Percentiles rank a stretch among this genome's conserved stretches.
phyloP scores from a whole-genome alignment of 139 green algal genomes.

The Tetradesmus lagerheimii region DNA sequence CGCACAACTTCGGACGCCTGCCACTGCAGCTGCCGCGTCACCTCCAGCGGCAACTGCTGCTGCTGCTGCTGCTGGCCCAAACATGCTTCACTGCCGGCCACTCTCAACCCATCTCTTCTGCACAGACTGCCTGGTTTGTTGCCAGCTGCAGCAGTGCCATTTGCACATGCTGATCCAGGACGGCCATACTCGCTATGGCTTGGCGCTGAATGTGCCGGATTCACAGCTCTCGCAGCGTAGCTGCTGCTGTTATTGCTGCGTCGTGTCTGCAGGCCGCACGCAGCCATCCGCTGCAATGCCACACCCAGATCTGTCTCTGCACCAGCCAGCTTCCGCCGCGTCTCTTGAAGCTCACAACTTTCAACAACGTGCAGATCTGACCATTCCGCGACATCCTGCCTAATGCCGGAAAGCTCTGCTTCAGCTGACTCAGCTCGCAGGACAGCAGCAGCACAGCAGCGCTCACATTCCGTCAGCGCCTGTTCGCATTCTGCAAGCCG shows the following conservation, averaged over 20 bases:
- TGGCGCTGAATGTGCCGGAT: no score
- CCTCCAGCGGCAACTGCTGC: background rate
- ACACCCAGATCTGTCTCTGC: background rate
- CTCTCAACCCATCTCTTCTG: background rate
- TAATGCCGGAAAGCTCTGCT: background rate
- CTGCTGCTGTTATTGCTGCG: background rate
- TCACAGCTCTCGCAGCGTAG: background rate
- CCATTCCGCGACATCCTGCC: conserved; percentile 16
- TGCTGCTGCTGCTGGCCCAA: conserved; percentile 13
- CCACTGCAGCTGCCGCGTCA: conserved; percentile 4
- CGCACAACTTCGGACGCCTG: background rate
- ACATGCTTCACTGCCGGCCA: background rate
- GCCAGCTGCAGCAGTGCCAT: background rate
- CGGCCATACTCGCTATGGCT: background rate
- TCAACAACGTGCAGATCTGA: background rate
- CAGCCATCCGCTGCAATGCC: conserved; percentile 7
- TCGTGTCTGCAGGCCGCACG: background rate
- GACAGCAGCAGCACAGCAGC: background rate
- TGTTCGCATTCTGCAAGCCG: background rate
- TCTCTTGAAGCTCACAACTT: conserved; percentile 11
- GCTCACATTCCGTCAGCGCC: background rate
- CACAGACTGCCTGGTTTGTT: background rate
- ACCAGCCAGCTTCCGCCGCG: background rate
- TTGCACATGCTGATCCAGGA: background rate
- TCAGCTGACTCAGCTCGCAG: background rate